phyloP scores from a whole-genome alignment of 495 filamentous ascomycete genomes.

The Neurospora sp. region DNA sequence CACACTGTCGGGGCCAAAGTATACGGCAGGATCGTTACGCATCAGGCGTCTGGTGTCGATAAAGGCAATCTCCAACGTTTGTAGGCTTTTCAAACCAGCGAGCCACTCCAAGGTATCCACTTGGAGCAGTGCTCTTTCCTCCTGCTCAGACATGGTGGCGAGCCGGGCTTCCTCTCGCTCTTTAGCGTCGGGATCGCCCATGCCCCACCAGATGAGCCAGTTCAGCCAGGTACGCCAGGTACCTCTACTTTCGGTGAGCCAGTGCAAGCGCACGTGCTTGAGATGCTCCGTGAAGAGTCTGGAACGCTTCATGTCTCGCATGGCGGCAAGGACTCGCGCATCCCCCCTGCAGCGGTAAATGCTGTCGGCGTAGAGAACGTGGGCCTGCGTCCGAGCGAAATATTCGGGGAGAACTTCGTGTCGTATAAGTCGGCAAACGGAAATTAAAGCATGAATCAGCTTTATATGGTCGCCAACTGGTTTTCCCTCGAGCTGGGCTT shows the following conservation, averaged over 20 bases:
- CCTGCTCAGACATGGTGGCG: too few relatives aligned
- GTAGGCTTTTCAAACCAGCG: not conserved
- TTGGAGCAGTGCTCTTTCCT: not conserved
- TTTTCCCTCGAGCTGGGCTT: not conserved
- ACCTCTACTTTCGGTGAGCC: not conserved
- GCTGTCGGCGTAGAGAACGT: not conserved
- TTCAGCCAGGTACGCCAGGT: too few relatives aligned
- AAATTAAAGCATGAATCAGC: not conserved
- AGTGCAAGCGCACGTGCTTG: not conserved
- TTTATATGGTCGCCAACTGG: not conserved
- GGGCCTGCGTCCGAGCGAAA: not conserved
- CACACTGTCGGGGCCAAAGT: not conserved
- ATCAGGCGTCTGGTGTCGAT: not conserved
- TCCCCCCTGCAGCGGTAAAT: not conserved
- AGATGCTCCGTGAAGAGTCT: not conserved
- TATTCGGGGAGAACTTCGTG: not conserved
- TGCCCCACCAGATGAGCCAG: not conserved
- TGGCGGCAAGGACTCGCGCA: not conserved
- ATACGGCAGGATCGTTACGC: not conserved
- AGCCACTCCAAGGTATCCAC: not conserved
- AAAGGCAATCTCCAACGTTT: not conserved
- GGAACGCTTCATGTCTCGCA: not conserved
- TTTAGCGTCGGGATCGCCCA: not conserved
- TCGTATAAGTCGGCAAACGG: not conserved
- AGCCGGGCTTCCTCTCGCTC: too few relatives aligned